Evolutionary conservation across 306 rosid species (phyloP), one percentile per base, ranked within the genome.

Genomic region (Castanea crenata): DNA sequence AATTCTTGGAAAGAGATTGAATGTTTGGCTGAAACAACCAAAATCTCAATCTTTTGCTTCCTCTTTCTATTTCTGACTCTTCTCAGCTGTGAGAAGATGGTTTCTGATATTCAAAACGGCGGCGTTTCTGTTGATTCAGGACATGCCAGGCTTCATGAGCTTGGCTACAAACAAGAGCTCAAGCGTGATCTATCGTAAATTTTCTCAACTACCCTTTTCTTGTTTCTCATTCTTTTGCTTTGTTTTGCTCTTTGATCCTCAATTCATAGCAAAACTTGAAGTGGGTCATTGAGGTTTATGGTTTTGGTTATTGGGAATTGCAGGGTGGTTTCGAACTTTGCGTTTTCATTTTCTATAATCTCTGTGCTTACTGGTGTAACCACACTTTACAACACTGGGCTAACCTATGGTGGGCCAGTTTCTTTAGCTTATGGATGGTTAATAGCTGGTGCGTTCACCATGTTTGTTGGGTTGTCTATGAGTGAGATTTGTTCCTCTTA

Each of bases 121-220:
- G 75, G 15, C 31, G 87, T 29, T 61, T 80, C 87, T 25, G 73
- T 64, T 54, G 99, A 95, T 77, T 91, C 98, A 2, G 99, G 98
- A 63, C 94, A 90, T 69, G 78, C 97, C 57, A 98, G 99, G 78
- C 99, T 95, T 67, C 76, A 83, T 58, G 90, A 95, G 78, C 97
- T 95, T 63, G 99, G 99, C 71, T 95, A 95, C 94, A 95, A 91
- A 69, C 99, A 95, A 86, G 98, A 95, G 73, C 96, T 95, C 89
- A 93, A 95, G 86, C 99, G 99, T 77, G 99, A 95, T 18, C 94
- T 95, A 49, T 92, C 99, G 99, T 95, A 91, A 83, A 25, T 32
- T 56, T 59, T 63, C 81, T 13, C 16, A 35, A 19, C 21, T 10
- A 54, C 71, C 58, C 20, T 3, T 51, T 80, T 57, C 44, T 55